Evolutionary conservation across 495 filamentous ascomycete species (phyloP), one percentile per base, ranked within the genome.

Genomic region (Aspergillus leporis): DNA sequence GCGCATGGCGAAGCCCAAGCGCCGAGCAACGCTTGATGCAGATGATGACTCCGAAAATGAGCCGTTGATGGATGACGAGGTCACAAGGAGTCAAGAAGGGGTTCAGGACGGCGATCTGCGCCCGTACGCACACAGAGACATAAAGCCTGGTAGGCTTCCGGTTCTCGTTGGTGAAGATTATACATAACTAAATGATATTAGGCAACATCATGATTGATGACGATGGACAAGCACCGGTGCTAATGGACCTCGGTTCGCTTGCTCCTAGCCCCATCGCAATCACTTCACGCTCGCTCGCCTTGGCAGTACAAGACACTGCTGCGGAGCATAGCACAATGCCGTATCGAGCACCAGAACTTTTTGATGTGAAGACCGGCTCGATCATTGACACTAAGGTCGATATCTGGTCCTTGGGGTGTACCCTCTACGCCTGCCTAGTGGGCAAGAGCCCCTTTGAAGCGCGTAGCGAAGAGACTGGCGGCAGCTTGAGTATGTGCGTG

Each of bases 311-410:
- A 74, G 94, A 98, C 64, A 89, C 84, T 18, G 94, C 94, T 8
- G 94, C 93, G 8, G 94, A 98, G 70, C 93, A 97, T 77, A 91
- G 87, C 61, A 98, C 94, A 14, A 97, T 98, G 92, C 93, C 95
- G 1, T 98, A 98, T 74, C 91, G 94, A 51, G 94, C 94, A 2
- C 94, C 94, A 0, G 94, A 98, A 74, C 87, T 98, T 34, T 98
- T 98, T 70, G 94, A 98, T 67, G 95, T 98, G 56, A 96, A 97
- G 72, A 97, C 92, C 4, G 93, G 91, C 36, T 89, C 87, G 10
- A 83, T 90, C 47, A 87, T 98, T 65, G 94, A 98, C 70, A 96
- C 94, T 18, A 98, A 97, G 70, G 94, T 96, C 41, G 94, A 98
- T 67, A 95, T 98, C 62, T 98, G 94, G 94, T 96, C 91, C 3